Evolutionary conservation across 179 eudicot species (phyloP), one percentile per base, ranked within the genome.

Genomic region (Spergularia azorica): DNA sequence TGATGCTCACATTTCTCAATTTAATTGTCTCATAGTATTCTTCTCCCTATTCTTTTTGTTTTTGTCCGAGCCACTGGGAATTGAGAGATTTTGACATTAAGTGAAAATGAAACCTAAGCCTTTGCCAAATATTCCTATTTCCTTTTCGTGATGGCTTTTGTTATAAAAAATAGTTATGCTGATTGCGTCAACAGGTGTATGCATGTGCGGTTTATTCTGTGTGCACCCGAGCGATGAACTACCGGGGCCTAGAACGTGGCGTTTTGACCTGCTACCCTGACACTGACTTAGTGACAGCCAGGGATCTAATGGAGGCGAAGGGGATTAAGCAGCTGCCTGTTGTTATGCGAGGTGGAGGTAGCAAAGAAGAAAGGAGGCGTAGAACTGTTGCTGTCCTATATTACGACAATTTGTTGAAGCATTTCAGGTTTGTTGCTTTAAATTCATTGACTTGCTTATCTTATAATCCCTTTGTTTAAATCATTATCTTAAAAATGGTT

Each of bases 301-400:
- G 88, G 88, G 94, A 95, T 83, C 86, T 95, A 81, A 90, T 95
- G 96, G 99, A 93, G 84, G 99, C 99, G 17, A 93, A 89, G 83
- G 98, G 87, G 70, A 86, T 95, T 72, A 91, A 88, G 81, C 99
- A 95, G 82, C 80, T 95, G 71, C 99, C 99, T 79, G 99, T 95
- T 62, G 91, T 95, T 63, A 89, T 85, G 84, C 90, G 91, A 63
- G 87, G 88, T 79, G 90, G 89, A 81, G 87, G 84, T 71, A 76
- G 79, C 66, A 83, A 75, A 72, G 86, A 86, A 80, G 90, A 90
- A 86, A 85, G 96, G 81, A 89, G 90, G 71, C 95, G 89, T 26
- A 89, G 82, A 82, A 74, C 84, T 76, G 86, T 85, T 70, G 99
- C 87, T 54, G 71, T 95, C 54, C 98, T 95, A 77, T 84, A 79